phyloP scores from a whole-genome alignment of 768 basidiomycete species.

The Naematelia encephala region DNA sequence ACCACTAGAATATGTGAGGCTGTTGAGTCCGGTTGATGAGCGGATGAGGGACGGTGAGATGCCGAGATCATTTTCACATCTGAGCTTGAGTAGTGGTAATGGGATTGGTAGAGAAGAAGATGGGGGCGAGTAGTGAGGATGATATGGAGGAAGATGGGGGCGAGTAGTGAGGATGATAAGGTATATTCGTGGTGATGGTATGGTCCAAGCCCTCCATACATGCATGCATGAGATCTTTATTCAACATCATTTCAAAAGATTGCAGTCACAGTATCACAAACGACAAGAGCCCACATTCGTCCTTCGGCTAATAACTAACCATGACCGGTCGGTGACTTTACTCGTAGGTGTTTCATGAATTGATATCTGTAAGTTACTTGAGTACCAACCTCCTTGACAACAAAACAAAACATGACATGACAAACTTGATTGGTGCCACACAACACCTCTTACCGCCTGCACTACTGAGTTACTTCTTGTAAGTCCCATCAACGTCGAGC shows the following conservation, averaged over 20 bases:
- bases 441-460: conserved; percentile 40
- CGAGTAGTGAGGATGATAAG: background rate
- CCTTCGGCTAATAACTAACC: no score
- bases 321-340: no score
- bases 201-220: no score
- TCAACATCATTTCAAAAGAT: no score
- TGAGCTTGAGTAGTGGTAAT: background rate
- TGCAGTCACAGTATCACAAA: no score
- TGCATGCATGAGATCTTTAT: no score
- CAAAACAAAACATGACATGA: background rate
- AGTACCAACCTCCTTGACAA: no score
- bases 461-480: conserved; percentile 41
- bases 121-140: background rate
- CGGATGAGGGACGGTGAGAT: background rate
- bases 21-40: conserved; percentile 32
- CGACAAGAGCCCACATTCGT: no score
- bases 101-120: background rate
- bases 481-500: conserved; percentile 9
- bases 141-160: background rate
- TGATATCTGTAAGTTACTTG: no score
- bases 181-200: background rate
- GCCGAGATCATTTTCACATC: background rate
- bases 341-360: no score
- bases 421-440: background rate
- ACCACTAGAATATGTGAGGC: conserved; percentile 43